These are phyloP conservation scores for Alectoria sarmentosa DNA, from an alignment of 495 filamentous ascomycete species.

Conservation along the genomic window DNA sequence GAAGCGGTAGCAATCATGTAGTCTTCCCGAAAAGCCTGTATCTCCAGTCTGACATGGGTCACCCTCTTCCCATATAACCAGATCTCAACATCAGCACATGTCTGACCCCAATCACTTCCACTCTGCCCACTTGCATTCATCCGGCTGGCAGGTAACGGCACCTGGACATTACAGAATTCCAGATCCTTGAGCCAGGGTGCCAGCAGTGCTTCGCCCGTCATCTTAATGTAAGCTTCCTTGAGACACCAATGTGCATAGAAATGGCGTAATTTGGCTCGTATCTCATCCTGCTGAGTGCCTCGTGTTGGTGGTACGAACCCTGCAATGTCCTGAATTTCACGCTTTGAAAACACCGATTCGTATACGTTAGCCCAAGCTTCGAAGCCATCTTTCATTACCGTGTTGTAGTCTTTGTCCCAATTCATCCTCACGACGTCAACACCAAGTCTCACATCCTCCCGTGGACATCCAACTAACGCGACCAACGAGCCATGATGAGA, in stretches of 20 bases:
- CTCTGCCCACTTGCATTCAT: neutral
- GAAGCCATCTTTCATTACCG: slow-evolving; percentile 46
- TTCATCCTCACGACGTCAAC: slow-evolving; percentile 28
- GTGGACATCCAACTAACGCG: slow-evolving; percentile 45
- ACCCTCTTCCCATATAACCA: slow-evolving; percentile 43
- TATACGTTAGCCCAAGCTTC: slow-evolving; percentile 67
- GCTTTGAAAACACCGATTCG: slow-evolving; percentile 62
- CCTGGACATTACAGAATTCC: slow-evolving; percentile 58
- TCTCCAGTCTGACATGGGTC: slow-evolving; percentile 50
- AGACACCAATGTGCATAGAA: slow-evolving; percentile 89
- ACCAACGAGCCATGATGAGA: slow-evolving; percentile 81
- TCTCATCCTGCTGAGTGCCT: slow-evolving; percentile 26
- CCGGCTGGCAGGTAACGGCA: slow-evolving; percentile 38
- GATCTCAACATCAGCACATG: slow-evolving; percentile 45
- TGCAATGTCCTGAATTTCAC: slow-evolving; percentile 53
- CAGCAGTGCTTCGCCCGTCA: slow-evolving; percentile 82
- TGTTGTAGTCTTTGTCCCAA: slow-evolving; percentile 30
- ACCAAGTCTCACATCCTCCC: slow-evolving; percentile 36
- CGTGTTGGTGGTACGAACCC: slow-evolving; percentile 30
- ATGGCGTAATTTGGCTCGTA: slow-evolving; percentile 56
- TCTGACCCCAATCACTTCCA: slow-evolving; percentile 40
- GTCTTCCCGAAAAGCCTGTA: slow-evolving; percentile 52
- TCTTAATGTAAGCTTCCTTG: slow-evolving; percentile 89
- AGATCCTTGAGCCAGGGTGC: slow-evolving; percentile 68
- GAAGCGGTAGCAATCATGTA: slow-evolving; percentile 56